These are phyloP conservation scores for Trichoderma endophyticum DNA, from an alignment of 2,329 filamentous ascomycete genomes.

Conservation along the genomic window DNA sequence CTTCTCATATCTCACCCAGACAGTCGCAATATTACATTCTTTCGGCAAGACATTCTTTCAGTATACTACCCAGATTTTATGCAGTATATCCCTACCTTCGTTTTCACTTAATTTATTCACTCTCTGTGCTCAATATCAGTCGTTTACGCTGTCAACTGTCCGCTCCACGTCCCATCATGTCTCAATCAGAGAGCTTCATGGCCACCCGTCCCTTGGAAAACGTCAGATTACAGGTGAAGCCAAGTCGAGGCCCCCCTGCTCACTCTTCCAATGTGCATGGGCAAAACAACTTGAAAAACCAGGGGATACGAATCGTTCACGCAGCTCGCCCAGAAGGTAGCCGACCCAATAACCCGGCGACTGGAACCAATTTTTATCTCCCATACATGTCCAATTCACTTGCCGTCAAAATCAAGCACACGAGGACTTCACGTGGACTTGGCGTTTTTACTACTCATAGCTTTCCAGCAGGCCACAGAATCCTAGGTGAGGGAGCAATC, in stretches of 20 bases:
- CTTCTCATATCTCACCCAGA: neutral
- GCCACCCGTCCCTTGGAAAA: neutral
- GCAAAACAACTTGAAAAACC: neutral
- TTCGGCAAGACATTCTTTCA: neutral
- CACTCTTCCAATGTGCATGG: neutral
- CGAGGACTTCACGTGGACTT: neutral
- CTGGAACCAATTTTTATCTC: neutral
- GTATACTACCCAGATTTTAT: neutral
- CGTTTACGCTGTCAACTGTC: neutral
- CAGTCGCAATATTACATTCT: neutral
- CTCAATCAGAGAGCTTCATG: neutral
- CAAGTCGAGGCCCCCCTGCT: neutral
- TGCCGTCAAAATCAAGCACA: slow-evolving; percentile 18
- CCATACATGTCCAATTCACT: neutral
- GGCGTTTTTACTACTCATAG: slow-evolving; percentile 25
- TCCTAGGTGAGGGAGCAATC: slow-evolving; percentile 24
- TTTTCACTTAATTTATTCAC: neutral
- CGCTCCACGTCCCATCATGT: neutral
- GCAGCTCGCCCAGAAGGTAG: neutral
- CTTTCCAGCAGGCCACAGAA: slow-evolving; percentile 7
- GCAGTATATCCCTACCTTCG: neutral
- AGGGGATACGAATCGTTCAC: neutral
- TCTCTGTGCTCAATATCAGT: neutral
- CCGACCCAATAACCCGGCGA: neutral
- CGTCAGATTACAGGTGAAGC: neutral